Evolutionary conservation across 371 early-diverging fungal species (phyloP).

Genomic region (Synchytrium microbalum): DNA sequence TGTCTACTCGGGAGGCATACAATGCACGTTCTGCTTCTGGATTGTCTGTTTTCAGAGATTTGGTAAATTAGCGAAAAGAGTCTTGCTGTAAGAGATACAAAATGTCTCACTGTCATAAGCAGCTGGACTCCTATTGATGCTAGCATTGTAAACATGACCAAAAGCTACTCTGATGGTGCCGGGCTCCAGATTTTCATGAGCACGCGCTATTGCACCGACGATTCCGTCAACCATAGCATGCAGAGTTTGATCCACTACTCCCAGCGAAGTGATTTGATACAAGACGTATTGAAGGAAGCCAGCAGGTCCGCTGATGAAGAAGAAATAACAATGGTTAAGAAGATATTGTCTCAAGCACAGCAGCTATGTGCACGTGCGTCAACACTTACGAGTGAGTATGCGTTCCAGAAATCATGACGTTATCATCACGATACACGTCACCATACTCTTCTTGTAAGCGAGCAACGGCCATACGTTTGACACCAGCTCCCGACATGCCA

Average conservation of each 20-base stretch:
- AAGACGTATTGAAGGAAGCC: conserved; percentile 37
- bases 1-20: conserved; percentile 49
- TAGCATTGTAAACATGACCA: conserved; percentile 41
- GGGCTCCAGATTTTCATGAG: conserved; percentile 42
- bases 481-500: background rate
- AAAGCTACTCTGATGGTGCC: conserved; percentile 24
- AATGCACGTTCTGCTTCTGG: conserved; percentile 40
- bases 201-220: conserved; percentile 40
- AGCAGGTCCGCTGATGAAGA: conserved; percentile 26
- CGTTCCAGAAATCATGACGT: conserved; percentile 56
- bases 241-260: conserved; percentile 39
- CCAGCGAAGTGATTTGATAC: conserved; percentile 14
- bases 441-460: background rate
- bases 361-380: conserved; percentile 21
- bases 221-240: conserved; percentile 50
- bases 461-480: background rate
- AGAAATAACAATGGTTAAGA: conserved; percentile 11
- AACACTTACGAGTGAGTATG: conserved; percentile 48
- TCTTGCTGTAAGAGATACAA: background rate
- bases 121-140: conserved; percentile 48
- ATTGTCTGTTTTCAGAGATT: too few species aligned
- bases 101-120: conserved; percentile 34
- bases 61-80: background rate
- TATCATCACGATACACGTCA: conserved; percentile 32
- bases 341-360: conserved; percentile 13